Base-by-base conservation (phyloP, 495 filamentous ascomycete species). In the Aspergillus cristatus region DNA sequence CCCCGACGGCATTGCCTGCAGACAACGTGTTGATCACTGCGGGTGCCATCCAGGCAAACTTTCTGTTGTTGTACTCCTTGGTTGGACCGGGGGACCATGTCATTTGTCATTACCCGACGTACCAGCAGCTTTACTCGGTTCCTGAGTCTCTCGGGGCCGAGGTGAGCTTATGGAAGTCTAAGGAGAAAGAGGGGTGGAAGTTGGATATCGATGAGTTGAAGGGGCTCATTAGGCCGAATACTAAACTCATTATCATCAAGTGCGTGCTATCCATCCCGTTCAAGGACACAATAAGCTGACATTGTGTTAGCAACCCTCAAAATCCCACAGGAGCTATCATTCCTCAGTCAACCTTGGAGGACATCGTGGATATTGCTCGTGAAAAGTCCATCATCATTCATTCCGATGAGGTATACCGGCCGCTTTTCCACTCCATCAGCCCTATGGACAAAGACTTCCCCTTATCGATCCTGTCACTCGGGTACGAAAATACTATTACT, bases 41-140 rank as follows among this genome's bases (percentile, higher is more conserved):
- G 16, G 88, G 88, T 1, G 88, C 86, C 15, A 94, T 94, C 30
- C 71, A 78, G 14, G 88, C 88, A 14, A 95, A 95, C 47, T 84
- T 86, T 47, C 59, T 90, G 2, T 50, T 80, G 3, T 67, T 93
- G 14, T 93, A 91, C 58, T 70, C 78, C 0, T 63, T 93, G 15
- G 55, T 91, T 1, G 79, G 78, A 0, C 81, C 82, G 0, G 87
- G 84, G 1, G 86, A 94, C 42, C 88, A 95, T 68, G 84, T 93
- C 18, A 76, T 94, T 37, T 93, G 84, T 50, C 83, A 94, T 38
- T 82, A 86, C 48, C 88, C 88, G 2, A 91, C 86, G 15, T 95
- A 95, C 54, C 84, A 91, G 50, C 87, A 94, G 48, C 72, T 94
- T 0, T 94, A 90, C 48, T 65, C 75, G 10, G 75, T 93, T 1